Base-by-base conservation (phyloP, 805 yeast species). In the Clavispora asparagi region DNA sequence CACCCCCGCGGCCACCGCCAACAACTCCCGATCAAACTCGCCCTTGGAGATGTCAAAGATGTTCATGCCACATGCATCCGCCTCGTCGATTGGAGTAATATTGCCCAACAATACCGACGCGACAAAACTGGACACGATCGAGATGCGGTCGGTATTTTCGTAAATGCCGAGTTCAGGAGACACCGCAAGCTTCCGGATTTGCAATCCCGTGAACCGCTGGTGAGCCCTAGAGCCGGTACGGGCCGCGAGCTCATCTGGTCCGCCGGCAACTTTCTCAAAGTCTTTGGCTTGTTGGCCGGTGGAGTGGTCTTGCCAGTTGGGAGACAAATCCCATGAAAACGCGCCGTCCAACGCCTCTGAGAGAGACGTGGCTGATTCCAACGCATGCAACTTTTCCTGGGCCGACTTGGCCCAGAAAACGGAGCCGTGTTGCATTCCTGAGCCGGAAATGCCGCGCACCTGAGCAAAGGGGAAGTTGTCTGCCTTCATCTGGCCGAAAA, bases 271-370 rank as follows among this genome's bases (percentile, higher is more conserved):
- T 1, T 61, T 60, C 57, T 87, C 94, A 56, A 88, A 83, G 30
- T 63, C 73, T 27, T 68, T 59, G 46, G 87, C 73, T 61, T 90
- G 95, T 17, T 71, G 65, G 4, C 79, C 84, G 0, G 97, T 90
- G 23, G 94, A 84, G 60, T 88, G 95, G 59, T 90, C 97, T 64
- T 90, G 97, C 97, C 97, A 90, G 60, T 91, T 90, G 8, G 97
- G 96, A 5, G 95, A 83, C 36, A 73, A 73, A 6, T 74, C 70
- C 54, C 81, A 74, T 1, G 92, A 71, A 53, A 87, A 83, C 1
- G 85, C 84, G 1, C 54, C 54, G 2, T 57, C 54, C 33, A 86
- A 56, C 50, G 77, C 86, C 1, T 68, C 73, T 32, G 70, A 60
- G 42, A 87, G 66, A 2, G 70, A 48, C 11, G 57, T 42, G 5